Percentiles rank a stretch among this genome's conserved stretches.
phyloP scores from a whole-genome alignment of 192 early-diverging fungal species.

The Chytriomyces confervae region DNA sequence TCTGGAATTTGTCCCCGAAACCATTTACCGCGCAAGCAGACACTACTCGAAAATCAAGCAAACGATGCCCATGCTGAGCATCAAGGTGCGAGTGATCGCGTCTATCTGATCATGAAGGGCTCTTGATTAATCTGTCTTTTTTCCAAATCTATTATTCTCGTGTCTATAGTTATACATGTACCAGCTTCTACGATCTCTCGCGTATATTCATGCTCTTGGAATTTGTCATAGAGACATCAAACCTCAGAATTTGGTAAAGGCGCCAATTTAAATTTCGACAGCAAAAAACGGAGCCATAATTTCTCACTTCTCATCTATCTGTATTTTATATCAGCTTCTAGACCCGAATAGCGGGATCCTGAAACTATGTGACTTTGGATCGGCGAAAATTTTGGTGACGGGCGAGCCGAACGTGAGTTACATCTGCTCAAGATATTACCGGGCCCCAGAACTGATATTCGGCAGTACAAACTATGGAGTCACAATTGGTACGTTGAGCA shows the following conservation, averaged over 20 bases:
- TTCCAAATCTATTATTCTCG: neutral
- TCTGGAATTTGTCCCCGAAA: conserved; percentile 97
- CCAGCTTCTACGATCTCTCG: conserved; percentile 95
- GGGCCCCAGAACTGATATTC: conserved; percentile 97
- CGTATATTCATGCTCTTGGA: conserved; percentile 94
- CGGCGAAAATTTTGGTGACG: conserved; percentile 92
- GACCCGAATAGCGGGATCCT: conserved; percentile 89
- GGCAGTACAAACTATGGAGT: conserved; percentile 93
- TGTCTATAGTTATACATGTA: conserved; percentile 90
- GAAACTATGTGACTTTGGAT: conserved; percentile 98
- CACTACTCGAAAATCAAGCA: conserved; percentile 92
- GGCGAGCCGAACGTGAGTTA: conserved; percentile 99
- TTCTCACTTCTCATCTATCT: neutral
- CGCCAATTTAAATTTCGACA: neutral
- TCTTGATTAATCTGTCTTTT: neutral
- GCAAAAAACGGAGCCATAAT: neutral
- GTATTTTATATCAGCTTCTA: conserved; percentile 60
- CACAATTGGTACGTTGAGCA: conserved; percentile 58
- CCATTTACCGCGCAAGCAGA: conserved; percentile 91
- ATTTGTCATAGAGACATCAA: conserved; percentile 99
- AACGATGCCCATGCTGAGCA: conserved; percentile 89
- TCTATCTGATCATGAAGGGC: neutral
- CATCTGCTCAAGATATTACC: conserved; percentile 98
- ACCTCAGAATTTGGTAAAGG: conserved; percentile 87
- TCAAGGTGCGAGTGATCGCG: conserved; percentile 65